phyloP scores from a whole-genome alignment of 2,329 filamentous ascomycete genomes.

The Hypoxylon sp. region DNA sequence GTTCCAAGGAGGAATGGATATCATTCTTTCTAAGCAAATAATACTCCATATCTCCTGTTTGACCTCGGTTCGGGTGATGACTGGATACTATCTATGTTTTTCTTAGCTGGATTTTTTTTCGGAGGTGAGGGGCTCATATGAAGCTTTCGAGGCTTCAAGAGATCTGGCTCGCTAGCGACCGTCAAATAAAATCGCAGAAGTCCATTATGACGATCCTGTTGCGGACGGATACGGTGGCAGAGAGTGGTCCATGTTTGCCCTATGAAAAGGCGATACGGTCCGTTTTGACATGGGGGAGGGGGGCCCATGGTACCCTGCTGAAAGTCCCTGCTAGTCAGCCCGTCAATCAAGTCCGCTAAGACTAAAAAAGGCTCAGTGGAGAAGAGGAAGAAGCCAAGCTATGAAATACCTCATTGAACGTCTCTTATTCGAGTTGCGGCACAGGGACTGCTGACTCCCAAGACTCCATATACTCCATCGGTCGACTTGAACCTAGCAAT shows the following conservation, averaged over 20 bases:
- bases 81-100: conserved; percentile 45
- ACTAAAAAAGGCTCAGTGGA: conserved; percentile 46
- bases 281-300: conserved; percentile 51
- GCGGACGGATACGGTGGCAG: conserved; percentile 50
- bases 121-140: conserved; percentile 50
- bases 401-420: conserved; percentile 52
- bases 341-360: conserved; percentile 43
- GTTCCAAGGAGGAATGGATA: conserved; percentile 24
- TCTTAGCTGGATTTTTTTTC: conserved; percentile 45
- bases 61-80: conserved; percentile 45
- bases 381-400: conserved; percentile 48
- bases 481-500: conserved; percentile 34
- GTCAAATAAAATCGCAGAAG: conserved; percentile 53
- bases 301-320: conserved; percentile 51
- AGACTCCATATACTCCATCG: conserved; percentile 9
- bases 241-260: conserved; percentile 53
- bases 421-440: conserved; percentile 47
- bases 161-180: conserved; percentile 51
- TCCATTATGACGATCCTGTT: conserved; percentile 49
- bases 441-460: conserved; percentile 38
- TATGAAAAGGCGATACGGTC: conserved; percentile 53
- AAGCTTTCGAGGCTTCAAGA: conserved; percentile 47
- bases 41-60: conserved; percentile 33
- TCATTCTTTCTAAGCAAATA: conserved; percentile 6
- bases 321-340: conserved; percentile 52